Conservation (phyloP, 768 basidiomycete genomes). For the Pulveroboletus sp. region DNA sequence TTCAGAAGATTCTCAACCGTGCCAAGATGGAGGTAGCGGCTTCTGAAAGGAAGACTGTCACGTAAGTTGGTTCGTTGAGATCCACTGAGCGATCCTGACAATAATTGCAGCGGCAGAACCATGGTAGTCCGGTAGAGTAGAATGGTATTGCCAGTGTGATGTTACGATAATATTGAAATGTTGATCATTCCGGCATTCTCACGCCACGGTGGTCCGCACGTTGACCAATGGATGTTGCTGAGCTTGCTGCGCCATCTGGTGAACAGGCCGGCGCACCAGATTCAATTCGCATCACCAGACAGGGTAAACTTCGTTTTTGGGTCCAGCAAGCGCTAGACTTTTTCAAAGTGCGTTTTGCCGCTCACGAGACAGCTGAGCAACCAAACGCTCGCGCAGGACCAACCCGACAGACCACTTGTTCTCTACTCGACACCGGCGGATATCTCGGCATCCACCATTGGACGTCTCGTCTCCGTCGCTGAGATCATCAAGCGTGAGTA, state of each 20-base stretch:
- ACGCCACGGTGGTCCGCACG: constrained; percentile 11
- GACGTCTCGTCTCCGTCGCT: constrained; percentile 71
- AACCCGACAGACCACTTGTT: constrained; percentile 47
- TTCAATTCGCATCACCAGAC: constrained; percentile 51
- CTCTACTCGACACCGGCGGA: constrained; percentile 57
- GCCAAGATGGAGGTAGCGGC: constrained; percentile 90
- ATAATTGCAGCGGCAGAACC: constrained; percentile 48
- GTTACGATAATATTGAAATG: neutral
- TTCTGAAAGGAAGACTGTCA: constrained; percentile 88
- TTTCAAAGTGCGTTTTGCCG: constrained; percentile 43
- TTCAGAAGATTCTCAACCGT: constrained; percentile 93
- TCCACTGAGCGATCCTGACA: constrained; percentile 5
- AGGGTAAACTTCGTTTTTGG: constrained; percentile 54
- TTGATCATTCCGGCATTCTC: constrained; percentile 9
- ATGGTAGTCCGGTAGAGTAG: constrained; percentile 47
- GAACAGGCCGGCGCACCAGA: constrained; percentile 18
- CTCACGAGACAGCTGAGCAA: neutral
- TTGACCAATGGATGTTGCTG: constrained; percentile 14
- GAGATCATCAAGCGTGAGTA: constrained; percentile 88
- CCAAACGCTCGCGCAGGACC: constrained; percentile 35
- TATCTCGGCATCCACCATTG: constrained; percentile 39
- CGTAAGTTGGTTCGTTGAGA: constrained; percentile 41
- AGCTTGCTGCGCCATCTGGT: constrained; percentile 1
- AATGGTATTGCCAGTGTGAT: too few species aligned
- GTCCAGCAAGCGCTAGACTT: constrained; percentile 53